Conservation (phyloP, 768 basidiomycete genomes). For the Macrolepiota albuminosa region DNA sequence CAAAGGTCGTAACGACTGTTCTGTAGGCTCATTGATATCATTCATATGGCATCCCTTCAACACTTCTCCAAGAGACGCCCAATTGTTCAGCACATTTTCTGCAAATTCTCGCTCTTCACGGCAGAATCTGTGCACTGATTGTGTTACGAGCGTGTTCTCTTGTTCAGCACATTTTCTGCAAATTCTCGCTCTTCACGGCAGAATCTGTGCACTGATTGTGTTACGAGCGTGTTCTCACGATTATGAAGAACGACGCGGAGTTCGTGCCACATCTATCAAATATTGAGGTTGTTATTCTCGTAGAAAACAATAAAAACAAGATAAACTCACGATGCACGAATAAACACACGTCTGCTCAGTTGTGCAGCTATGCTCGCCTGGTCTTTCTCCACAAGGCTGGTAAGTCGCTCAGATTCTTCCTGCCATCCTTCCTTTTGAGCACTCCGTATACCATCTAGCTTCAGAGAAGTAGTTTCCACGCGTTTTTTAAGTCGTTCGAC, state of each 20-base stretch:
- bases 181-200: conserved; percentile 71
- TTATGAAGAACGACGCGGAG: conserved; percentile 91
- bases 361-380: conserved; percentile 73
- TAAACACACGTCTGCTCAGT: conserved; percentile 77
- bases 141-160: too few species aligned
- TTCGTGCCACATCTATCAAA: conserved; percentile 87
- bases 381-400: conserved; percentile 75
- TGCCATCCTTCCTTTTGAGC: conserved; percentile 81
- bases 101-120: conserved; percentile 69
- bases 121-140: conserved; percentile 68
- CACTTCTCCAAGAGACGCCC: conserved; percentile 66
- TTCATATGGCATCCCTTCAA: conserved; percentile 85
- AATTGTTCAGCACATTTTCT: conserved; percentile 60
- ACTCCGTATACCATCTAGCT: conserved; percentile 68
- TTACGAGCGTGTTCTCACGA: conserved; percentile 78
- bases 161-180: conserved; percentile 52
- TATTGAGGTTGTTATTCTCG: neutral
- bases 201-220: conserved; percentile 67
- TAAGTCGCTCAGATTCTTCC: conserved; percentile 75
- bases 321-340: conserved; percentile 70
- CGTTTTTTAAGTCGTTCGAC: conserved; percentile 87
- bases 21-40: conserved; percentile 22
- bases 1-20: neutral
- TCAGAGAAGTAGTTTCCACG: conserved; percentile 69
- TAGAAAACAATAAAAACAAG: neutral